Conservation (phyloP, 345 rosid species). For the Durio zibethinus region DNA sequence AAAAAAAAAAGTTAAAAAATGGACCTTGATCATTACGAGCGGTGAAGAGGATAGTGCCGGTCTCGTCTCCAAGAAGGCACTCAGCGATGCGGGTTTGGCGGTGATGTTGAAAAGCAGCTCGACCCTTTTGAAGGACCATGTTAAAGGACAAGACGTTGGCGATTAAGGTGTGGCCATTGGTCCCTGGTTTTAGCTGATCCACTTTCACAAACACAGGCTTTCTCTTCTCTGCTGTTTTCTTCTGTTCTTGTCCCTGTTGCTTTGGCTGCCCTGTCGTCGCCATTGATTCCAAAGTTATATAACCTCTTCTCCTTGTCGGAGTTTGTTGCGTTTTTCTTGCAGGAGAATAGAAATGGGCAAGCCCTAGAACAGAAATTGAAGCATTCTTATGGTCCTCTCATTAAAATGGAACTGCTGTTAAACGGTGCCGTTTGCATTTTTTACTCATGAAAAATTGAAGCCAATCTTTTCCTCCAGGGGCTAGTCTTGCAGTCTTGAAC, state of each 20-base stretch:
- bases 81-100: constrained; percentile 57
- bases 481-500: too few species aligned
- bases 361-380: constrained; percentile 2
- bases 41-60: constrained; percentile 61
- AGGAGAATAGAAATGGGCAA: constrained; percentile 3
- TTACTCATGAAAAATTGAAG: too few species aligned
- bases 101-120: constrained; percentile 35
- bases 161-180: constrained; percentile 57
- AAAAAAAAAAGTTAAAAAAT: neutral
- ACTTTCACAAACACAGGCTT: constrained; percentile 68
- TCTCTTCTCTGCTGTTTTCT: constrained; percentile 37
- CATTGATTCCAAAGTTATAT: constrained; percentile 10
- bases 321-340: neutral
- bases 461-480: too few species aligned
- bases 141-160: constrained; percentile 54
- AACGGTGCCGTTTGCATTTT: neutral
- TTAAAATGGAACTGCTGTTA: too few species aligned
- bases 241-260: constrained; percentile 20
- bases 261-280: constrained; percentile 23
- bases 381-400: neutral
- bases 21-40: constrained; percentile 80
- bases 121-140: constrained; percentile 40
- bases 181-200: constrained; percentile 65
- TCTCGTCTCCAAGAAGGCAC: constrained; percentile 72
- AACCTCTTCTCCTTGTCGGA: neutral